A percentile compares a stretch with the other conserved stretches of the same genome.
Conservation (phyloP, 202 grass and related monocot genomes). For the Setaria viridis region DNA sequence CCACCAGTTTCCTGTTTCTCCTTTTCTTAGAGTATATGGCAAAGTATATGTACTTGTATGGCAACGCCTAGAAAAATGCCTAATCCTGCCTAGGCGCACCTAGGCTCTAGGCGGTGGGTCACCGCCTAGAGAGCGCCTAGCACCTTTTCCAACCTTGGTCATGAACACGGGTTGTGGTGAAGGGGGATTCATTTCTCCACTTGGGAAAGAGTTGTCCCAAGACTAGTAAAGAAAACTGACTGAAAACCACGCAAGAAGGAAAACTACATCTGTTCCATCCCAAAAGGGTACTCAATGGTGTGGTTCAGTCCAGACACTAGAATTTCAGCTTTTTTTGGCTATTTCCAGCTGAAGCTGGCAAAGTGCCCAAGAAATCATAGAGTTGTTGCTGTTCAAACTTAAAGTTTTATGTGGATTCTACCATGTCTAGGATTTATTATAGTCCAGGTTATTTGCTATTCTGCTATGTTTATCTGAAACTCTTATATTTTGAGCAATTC, state of each 20-base stretch:
- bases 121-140: too few species aligned
- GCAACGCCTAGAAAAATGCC: too few species aligned
- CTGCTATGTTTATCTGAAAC: not conserved
- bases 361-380: not conserved
- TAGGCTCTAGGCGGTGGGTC: too few species aligned
- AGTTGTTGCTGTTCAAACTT: not conserved
- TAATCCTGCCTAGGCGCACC: too few species aligned
- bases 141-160: not conserved
- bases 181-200: not conserved
- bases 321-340: not conserved
- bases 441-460: constrained; percentile 18
- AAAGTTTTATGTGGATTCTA: not conserved
- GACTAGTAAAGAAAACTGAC: constrained; percentile 3
- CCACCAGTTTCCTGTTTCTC: too few species aligned
- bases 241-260: not conserved
- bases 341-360: not conserved
- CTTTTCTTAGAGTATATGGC: too few species aligned
- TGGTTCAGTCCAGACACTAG: not conserved
- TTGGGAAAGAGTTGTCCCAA: not conserved
- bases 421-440: not conserved
- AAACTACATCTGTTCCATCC: too few species aligned
- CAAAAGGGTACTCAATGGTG: not conserved
- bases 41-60: too few species aligned
- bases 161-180: not conserved
- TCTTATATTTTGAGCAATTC: constrained; percentile 1